Conservation (phyloP, 441 rosid genomes). For the Gossypium aridum region DNA sequence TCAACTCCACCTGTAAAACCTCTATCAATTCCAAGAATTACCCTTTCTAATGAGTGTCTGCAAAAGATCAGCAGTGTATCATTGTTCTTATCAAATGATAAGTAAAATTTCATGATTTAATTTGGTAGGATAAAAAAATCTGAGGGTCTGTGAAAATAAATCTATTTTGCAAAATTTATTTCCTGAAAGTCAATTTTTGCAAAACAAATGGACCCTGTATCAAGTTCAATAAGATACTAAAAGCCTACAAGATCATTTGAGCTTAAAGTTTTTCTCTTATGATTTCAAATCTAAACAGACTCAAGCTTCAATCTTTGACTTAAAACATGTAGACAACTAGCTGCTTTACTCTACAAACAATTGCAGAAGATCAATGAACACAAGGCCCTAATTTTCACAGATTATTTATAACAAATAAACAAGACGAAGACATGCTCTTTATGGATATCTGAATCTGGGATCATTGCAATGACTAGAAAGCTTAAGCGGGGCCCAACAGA, state of each 20-base stretch:
- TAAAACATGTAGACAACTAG: neutral
- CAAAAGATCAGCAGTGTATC: conserved; percentile 16
- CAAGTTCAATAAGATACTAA: neutral
- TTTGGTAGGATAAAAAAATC: conserved; percentile 31
- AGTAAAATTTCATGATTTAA: conserved; percentile 9
- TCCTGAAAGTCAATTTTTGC: no score
- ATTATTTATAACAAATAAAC: neutral
- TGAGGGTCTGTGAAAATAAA: conserved; percentile 51
- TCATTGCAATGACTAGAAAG: neutral
- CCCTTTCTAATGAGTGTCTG: conserved; percentile 95
- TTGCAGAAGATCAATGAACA: neutral
- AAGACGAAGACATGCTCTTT: neutral
- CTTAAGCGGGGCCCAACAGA: neutral
- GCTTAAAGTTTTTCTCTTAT: neutral
- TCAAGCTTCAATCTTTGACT: neutral
- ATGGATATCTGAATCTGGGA: neutral
- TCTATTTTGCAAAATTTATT: no score
- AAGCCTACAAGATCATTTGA: conserved; percentile 11
- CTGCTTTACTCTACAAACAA: neutral
- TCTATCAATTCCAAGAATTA: conserved; percentile 91
- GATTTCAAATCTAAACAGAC: neutral
- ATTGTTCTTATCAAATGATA: conserved; percentile 6
- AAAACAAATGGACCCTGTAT: no score
- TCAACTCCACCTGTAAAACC: conserved; percentile 95
- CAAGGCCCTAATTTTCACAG: neutral